Evolutionary conservation across 495 filamentous ascomycete species (phyloP).

Genomic region (Penicillium turbatum): DNA sequence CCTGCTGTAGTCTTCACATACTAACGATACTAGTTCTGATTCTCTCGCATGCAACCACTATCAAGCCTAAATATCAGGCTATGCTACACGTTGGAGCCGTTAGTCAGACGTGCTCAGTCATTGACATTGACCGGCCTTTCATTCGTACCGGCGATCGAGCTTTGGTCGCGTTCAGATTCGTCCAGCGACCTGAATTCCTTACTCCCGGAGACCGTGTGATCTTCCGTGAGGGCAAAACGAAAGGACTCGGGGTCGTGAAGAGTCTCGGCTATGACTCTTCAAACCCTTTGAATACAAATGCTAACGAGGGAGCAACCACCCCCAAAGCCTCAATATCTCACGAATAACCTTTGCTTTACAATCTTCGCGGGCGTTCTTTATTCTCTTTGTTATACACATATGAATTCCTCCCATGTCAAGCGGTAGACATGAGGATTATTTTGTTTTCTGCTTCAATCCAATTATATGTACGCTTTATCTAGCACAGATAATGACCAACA

Average conservation of each 20-base stretch:
- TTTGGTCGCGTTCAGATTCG: conserved; percentile 86
- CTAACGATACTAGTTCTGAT: conserved; percentile 66
- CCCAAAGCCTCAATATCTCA: conserved; percentile 10
- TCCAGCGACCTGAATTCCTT: conserved; percentile 94
- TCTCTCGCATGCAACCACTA: conserved; percentile 94
- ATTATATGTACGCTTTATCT: neutral
- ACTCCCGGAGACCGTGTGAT: conserved; percentile 82
- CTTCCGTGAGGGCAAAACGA: conserved; percentile 93
- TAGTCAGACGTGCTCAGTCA: conserved; percentile 92
- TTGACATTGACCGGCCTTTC: conserved; percentile 94
- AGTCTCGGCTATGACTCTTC: conserved; percentile 76
- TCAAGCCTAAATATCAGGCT: conserved; percentile 95
- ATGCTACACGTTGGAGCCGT: conserved; percentile 98
- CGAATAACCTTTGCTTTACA: neutral
- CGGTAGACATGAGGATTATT: neutral
- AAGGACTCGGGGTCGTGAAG: conserved; percentile 93
- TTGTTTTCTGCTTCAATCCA: neutral
- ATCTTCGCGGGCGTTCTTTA: neutral
- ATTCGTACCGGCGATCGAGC: conserved; percentile 93
- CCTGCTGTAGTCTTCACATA: neutral
- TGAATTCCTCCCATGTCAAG: neutral
- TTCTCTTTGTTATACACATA: neutral
- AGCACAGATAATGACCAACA: neutral
- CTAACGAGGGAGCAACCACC: neutral
- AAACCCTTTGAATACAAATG: conserved; percentile 49